These are phyloP conservation scores for Talaromyces sp. DNA, from an alignment of 2,329 filamentous ascomycete species.

Conservation along the genomic window DNA sequence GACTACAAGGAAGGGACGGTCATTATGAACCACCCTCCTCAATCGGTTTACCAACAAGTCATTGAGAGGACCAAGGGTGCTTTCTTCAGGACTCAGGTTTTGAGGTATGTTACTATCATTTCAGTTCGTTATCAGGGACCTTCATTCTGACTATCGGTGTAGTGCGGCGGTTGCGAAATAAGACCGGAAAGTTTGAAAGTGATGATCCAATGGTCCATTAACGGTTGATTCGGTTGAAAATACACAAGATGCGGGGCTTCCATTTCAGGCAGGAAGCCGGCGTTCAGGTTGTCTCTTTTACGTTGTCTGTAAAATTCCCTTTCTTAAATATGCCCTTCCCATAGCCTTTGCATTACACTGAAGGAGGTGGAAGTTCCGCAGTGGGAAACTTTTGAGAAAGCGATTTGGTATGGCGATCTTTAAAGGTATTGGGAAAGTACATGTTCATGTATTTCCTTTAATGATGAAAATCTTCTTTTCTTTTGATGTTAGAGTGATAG, in stretches of 20 bases:
- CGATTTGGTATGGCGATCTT: background rate
- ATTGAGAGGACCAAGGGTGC: constrained; percentile 98
- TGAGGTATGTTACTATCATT: constrained; percentile 51
- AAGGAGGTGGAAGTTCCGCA: background rate
- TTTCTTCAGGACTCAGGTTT: constrained; percentile 96
- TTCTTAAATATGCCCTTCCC: constrained; percentile 1
- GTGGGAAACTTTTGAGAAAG: background rate
- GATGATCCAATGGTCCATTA: constrained; percentile 3
- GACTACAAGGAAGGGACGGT: constrained; percentile 99
- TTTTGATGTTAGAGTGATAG: background rate
- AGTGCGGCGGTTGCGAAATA: constrained; percentile 53
- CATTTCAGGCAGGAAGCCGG: constrained; percentile 40
- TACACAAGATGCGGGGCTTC: constrained; percentile 24
- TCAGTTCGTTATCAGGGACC: constrained; percentile 2
- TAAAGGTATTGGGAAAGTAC: background rate
- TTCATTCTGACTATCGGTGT: constrained; percentile 18
- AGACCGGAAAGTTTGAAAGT: constrained; percentile 22
- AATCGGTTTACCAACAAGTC: constrained; percentile 98
- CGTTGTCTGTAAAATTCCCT: constrained; percentile 12
- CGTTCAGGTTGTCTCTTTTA: constrained; percentile 36
- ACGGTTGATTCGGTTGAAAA: constrained; percentile 13
- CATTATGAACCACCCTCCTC: constrained; percentile 98
- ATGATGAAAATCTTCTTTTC: constrained; percentile 1
- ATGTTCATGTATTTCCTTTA: constrained; percentile 3
- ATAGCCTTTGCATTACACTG: constrained; percentile 9